A percentile compares a stretch with the other conserved stretches of the same genome.
phyloP scores from a whole-genome alignment of 2,329 filamentous ascomycete genomes.

The Stemphylium lycopersici region DNA sequence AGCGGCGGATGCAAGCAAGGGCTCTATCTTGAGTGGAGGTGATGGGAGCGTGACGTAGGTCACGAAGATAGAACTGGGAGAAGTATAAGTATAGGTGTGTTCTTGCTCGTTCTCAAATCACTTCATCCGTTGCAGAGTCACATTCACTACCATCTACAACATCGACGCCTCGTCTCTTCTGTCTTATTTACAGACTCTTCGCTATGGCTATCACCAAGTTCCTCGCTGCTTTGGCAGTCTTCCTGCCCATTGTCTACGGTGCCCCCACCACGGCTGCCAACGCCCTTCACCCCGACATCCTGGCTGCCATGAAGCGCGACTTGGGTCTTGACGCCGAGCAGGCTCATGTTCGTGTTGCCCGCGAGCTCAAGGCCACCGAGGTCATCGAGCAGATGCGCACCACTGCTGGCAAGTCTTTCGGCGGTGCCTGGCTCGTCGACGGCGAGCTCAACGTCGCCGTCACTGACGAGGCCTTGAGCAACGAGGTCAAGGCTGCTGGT shows the following conservation, averaged over 20 bases:
- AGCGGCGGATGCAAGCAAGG: slow-evolving; percentile 10
- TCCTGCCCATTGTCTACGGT: slow-evolving; percentile 52
- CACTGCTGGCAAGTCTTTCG: slow-evolving; percentile 46
- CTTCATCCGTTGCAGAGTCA: slow-evolving; percentile 24
- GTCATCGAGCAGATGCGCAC: slow-evolving; percentile 47
- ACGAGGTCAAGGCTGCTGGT: slow-evolving; percentile 46
- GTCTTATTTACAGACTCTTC: slow-evolving; percentile 29
- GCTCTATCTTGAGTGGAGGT: slow-evolving; percentile 3
- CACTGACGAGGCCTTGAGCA: slow-evolving; percentile 47
- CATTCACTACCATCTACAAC: slow-evolving; percentile 30
- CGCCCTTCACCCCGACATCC: slow-evolving; percentile 50
- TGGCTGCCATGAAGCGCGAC: slow-evolving; percentile 54
- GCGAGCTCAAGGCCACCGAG: slow-evolving; percentile 46
- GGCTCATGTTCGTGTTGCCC: slow-evolving; percentile 49
- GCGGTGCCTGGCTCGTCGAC: slow-evolving; percentile 51
- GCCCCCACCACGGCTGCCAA: slow-evolving; percentile 46
- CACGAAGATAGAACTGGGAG: slow-evolving; percentile 1
- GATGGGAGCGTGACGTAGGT: slow-evolving; percentile 8
- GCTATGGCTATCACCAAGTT: slow-evolving; percentile 50
- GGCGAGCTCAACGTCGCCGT: slow-evolving; percentile 48
- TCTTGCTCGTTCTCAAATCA: slow-evolving; percentile 2
- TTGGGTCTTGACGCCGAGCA: slow-evolving; percentile 49
- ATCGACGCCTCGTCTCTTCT: slow-evolving; percentile 26
- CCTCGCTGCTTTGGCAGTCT: slow-evolving; percentile 48
- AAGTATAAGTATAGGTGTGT: slow-evolving; percentile 28